Conservation (phyloP, 805 yeast species). For the Cyberlindnera samutprakarnensis region DNA sequence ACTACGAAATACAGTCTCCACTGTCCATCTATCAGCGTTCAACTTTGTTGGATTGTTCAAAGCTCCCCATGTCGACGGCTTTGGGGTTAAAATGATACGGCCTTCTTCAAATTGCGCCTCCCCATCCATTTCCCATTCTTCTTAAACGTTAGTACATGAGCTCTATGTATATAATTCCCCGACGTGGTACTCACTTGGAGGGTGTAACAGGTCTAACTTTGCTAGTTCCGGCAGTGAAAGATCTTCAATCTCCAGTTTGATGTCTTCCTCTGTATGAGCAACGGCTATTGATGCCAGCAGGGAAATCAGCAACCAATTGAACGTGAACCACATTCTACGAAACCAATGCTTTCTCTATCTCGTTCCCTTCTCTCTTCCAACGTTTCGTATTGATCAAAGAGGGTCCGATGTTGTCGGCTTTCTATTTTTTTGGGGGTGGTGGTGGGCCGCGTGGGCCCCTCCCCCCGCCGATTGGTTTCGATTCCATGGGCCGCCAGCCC, state of each 20-base stretch:
- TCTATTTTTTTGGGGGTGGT: too few relatives aligned
- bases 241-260: slow-evolving; percentile 20
- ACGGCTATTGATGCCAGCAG: neutral
- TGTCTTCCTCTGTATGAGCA: slow-evolving; percentile 19
- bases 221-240: slow-evolving; percentile 34
- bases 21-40: slow-evolving; percentile 38
- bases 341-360: too few relatives aligned
- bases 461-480: too few relatives aligned
- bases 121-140: slow-evolving; percentile 34
- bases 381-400: too few relatives aligned
- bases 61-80: slow-evolving; percentile 31
- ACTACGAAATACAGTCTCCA: slow-evolving; percentile 59
- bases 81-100: slow-evolving; percentile 45
- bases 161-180: neutral
- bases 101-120: slow-evolving; percentile 40
- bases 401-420: too few relatives aligned
- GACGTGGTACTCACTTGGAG: slow-evolving; percentile 10
- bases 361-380: too few relatives aligned
- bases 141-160: slow-evolving; percentile 7
- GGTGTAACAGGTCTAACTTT: slow-evolving; percentile 18
- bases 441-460: too few relatives aligned
- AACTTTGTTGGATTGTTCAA: slow-evolving; percentile 34
- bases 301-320: neutral
- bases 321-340: too few relatives aligned
- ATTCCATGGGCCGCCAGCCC: too few relatives aligned